Evolutionary conservation across 306 rosid genomes (phyloP).

Genomic region (Notholithocarpus densiflorus): DNA sequence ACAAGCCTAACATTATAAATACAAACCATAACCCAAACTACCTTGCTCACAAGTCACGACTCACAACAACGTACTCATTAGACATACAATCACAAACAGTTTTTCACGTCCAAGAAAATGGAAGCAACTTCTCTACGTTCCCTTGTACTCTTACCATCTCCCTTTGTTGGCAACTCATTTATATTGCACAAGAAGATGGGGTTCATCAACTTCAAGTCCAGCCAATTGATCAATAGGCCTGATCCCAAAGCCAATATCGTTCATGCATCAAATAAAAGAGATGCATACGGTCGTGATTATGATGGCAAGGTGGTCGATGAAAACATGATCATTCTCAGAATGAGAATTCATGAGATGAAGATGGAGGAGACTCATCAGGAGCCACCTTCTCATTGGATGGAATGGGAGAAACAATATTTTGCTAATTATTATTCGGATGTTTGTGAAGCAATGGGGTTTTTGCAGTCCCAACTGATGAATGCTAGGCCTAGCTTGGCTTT

Average conservation of each 20-base stretch:
- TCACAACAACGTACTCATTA: neutral
- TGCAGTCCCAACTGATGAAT: conserved; percentile 33
- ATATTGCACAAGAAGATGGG: neutral
- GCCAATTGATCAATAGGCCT: neutral
- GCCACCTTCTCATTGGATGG: conserved; percentile 29
- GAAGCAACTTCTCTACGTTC: conserved; percentile 25
- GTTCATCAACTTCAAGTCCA: neutral
- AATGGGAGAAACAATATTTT: conserved; percentile 32
- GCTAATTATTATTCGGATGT: conserved; percentile 13
- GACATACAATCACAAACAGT: neutral
- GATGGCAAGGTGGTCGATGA: conserved; percentile 53
- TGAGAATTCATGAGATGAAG: conserved; percentile 46
- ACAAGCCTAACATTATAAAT: too few species aligned
- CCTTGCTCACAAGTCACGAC: neutral
- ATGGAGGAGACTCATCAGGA: conserved; percentile 12
- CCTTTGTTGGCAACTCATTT: neutral
- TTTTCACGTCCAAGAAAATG: conserved; percentile 4
- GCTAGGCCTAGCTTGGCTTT: conserved; percentile 31
- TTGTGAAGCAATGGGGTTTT: conserved; percentile 28
- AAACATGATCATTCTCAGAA: conserved; percentile 54
- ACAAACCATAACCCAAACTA: too few species aligned
- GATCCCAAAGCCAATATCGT: neutral
- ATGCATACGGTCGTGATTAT: conserved; percentile 32
- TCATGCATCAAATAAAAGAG: conserved; percentile 28
- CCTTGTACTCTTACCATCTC: neutral